Evolutionary conservation across 805 yeast genomes (phyloP).

Genomic region (Wickerhamiella brachini): DNA sequence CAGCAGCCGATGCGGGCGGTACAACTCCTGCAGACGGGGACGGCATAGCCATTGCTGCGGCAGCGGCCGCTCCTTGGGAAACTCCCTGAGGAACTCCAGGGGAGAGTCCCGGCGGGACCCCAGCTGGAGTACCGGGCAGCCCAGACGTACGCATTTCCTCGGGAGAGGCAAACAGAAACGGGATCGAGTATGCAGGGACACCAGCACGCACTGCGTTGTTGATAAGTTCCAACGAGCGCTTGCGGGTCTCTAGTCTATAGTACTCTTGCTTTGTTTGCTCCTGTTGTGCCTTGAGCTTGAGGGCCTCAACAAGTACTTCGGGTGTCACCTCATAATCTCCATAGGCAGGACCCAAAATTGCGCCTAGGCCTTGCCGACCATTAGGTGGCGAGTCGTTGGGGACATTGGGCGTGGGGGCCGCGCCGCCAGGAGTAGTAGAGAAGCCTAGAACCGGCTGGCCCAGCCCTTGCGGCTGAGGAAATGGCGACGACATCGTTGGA

Average conservation of each 20-base stretch:
- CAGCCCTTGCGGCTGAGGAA: too few species aligned
- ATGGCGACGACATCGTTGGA: too few species aligned
- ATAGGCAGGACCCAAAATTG: not conserved
- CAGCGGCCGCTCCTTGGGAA: not conserved
- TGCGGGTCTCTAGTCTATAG: constrained; percentile 49
- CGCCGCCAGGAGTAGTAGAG: not conserved
- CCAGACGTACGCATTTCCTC: constrained; percentile 2
- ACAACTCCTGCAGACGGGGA: constrained; percentile 5
- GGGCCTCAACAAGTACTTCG: constrained; percentile 41
- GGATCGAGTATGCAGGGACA: constrained; percentile 51
- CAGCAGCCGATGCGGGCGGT: constrained; percentile 11
- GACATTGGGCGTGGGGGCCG: not conserved
- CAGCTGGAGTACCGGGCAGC: constrained; percentile 3
- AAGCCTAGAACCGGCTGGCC: not conserved
- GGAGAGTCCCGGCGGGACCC: not conserved
- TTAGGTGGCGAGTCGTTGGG: not conserved
- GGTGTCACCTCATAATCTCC: constrained; percentile 16
- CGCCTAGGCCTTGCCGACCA: not conserved
- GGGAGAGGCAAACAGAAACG: constrained; percentile 35
- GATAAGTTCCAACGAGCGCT: constrained; percentile 46
- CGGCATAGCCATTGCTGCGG: not conserved
- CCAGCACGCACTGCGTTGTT: constrained; percentile 46
- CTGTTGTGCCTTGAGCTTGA: constrained; percentile 52
- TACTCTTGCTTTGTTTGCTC: constrained; percentile 74
- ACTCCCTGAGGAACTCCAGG: not conserved